A percentile compares a stretch with the other conserved stretches of the same genome.
These are phyloP conservation scores for Coemansia sp. DNA, from an alignment of 192 early-diverging fungal species.

Conservation along the genomic window DNA sequence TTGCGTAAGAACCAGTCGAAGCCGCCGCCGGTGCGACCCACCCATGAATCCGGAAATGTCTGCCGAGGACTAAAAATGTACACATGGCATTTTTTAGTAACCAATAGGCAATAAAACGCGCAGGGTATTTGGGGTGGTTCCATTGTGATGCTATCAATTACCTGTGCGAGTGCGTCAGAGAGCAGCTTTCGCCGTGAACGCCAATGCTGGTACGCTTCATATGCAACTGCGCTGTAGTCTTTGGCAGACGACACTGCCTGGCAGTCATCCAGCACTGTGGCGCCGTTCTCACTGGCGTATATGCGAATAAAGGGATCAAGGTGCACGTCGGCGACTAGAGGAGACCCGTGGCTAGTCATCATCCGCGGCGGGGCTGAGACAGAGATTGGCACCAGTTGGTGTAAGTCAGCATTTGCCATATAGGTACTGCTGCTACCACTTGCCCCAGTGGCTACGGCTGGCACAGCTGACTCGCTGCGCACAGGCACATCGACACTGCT, in stretches of 20 bases:
- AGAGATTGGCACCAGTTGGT: neutral
- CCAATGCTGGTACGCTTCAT: constrained; percentile 38
- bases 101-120: neutral
- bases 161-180: constrained; percentile 23
- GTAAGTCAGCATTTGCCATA: neutral
- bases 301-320: neutral
- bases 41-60: constrained; percentile 36
- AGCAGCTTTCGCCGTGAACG: constrained; percentile 34
- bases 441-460: neutral
- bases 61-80: constrained; percentile 17
- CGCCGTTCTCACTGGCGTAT: neutral
- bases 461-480: constrained; percentile 2
- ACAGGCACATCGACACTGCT: neutral
- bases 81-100: neutral
- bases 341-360: neutral
- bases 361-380: neutral
- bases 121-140: neutral
- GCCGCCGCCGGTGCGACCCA: constrained; percentile 28
- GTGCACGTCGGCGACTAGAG: neutral
- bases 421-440: neutral
- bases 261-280: constrained; percentile 14
- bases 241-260: constrained; percentile 13
- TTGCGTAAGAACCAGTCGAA: constrained; percentile 42
- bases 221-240: constrained; percentile 21
- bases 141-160: constrained; percentile 1